Evolutionary conservation across 2,329 filamentous ascomycete genomes (phyloP).

Genomic region (Alternaria infectoria): DNA sequence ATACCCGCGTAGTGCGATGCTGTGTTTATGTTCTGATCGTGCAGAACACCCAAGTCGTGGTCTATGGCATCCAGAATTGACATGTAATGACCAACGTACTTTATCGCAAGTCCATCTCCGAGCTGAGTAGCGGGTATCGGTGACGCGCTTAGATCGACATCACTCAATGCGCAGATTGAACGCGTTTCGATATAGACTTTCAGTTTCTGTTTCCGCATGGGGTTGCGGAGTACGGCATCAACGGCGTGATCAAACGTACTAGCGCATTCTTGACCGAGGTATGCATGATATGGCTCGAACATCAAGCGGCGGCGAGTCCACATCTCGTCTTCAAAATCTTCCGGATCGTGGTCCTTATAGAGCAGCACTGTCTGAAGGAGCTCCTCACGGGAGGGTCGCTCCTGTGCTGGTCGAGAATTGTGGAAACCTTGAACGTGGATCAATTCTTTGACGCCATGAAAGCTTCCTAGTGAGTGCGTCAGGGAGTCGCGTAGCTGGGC

Average conservation of each 20-base stretch:
- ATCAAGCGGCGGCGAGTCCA: background rate
- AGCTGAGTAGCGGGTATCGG: background rate
- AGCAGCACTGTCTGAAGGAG: background rate
- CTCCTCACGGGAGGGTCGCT: background rate
- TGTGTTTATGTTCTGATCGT: background rate
- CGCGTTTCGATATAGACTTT: background rate
- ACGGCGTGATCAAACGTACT: background rate
- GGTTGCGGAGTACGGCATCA: background rate
- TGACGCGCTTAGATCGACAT: background rate
- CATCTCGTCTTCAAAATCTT: background rate
- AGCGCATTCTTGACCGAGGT: fast-evolving
- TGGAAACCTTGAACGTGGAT: background rate
- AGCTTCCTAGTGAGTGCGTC: background rate
- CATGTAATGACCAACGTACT: background rate
- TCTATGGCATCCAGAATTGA: background rate
- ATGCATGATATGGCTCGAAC: background rate
- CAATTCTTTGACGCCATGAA: background rate
- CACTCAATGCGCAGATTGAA: background rate
- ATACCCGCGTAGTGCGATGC: background rate
- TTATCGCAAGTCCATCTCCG: background rate
- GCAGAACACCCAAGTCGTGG: background rate
- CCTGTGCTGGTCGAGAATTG: background rate
- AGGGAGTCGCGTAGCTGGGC: background rate
- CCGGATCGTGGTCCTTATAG: background rate
- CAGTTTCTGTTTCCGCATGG: background rate